These are phyloP conservation scores for Circinella minor DNA, from an alignment of 371 early-diverging fungal genomes.

Conservation along the genomic window DNA sequence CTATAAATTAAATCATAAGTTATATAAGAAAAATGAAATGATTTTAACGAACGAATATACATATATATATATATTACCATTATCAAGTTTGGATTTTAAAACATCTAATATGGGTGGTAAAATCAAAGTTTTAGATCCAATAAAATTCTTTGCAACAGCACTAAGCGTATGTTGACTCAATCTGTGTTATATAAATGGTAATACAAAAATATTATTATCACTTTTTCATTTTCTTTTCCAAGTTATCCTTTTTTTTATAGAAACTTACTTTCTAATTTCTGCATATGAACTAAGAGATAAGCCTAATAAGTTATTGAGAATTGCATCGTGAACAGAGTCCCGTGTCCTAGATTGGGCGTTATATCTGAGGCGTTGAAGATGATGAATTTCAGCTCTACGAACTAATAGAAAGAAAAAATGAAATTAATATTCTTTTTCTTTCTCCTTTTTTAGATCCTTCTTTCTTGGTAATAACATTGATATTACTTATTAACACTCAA, in stretches of 20 bases:
- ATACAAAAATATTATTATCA: not conserved
- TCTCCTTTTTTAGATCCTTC: not conserved
- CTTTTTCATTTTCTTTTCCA: not conserved
- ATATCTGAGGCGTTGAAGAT: constrained; percentile 62
- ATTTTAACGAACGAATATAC: not conserved
- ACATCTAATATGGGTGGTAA: constrained; percentile 66
- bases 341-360: constrained; percentile 60
- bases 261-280: constrained; percentile 69
- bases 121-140: constrained; percentile 58
- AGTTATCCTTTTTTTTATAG: not conserved
- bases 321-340: constrained; percentile 37
- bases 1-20: not conserved
- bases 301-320: constrained; percentile 60
- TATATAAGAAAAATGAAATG: not conserved
- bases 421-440: not conserved
- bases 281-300: constrained; percentile 78
- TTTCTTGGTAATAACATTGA: not conserved
- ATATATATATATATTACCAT: constrained; percentile 14
- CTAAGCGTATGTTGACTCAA: constrained; percentile 65
- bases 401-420: constrained; percentile 19
- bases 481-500: no score
- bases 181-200: constrained; percentile 27
- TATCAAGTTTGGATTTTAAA: constrained; percentile 43
- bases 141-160: constrained; percentile 58
- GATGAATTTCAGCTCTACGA: constrained; percentile 58